Conservation (phyloP, 2,329 filamentous ascomycete genomes). For the Hypomyces perniciosus region DNA sequence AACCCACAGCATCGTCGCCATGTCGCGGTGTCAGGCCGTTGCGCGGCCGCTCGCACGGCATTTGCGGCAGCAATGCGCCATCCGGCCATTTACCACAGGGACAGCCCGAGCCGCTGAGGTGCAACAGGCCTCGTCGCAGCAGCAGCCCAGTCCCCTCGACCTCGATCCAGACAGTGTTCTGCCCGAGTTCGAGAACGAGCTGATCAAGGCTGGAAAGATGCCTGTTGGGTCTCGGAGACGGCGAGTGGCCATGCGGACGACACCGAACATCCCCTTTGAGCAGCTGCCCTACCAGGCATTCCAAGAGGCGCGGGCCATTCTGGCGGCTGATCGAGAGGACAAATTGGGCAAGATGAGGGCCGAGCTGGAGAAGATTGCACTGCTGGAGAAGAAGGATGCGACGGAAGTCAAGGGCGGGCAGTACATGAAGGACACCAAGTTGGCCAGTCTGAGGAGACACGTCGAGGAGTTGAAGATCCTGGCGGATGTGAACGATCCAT, state of each 20-base stretch:
- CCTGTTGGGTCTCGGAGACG: conserved; percentile 82
- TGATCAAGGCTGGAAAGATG: conserved; percentile 61
- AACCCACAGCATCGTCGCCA: conserved; percentile 23
- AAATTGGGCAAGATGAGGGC: conserved; percentile 69
- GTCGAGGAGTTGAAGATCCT: conserved; percentile 78
- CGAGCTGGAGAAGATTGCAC: conserved; percentile 62
- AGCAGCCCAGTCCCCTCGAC: conserved; percentile 33
- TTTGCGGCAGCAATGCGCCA: conserved; percentile 36
- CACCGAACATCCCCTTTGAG: conserved; percentile 73
- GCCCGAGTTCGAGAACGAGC: conserved; percentile 51
- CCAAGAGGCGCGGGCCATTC: conserved; percentile 83
- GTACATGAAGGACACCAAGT: conserved; percentile 55
- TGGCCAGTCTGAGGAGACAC: conserved; percentile 65
- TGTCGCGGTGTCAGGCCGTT: conserved; percentile 57
- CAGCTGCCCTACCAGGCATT: conserved; percentile 96
- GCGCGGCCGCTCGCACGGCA: conserved; percentile 51
- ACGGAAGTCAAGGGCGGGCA: conserved; percentile 56
- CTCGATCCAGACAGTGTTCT: conserved; percentile 65
- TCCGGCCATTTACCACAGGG: conserved; percentile 32
- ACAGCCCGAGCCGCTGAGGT: conserved; percentile 26
- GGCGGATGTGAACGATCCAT: conserved; percentile 90
- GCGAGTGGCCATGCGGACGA: conserved; percentile 62
- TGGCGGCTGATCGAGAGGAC: conserved; percentile 72
- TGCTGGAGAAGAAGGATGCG: conserved; percentile 54
- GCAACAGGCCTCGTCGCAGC: conserved; percentile 13